Evolutionary conservation across 805 yeast species (phyloP).

Genomic region (Lachancea mirantina): DNA sequence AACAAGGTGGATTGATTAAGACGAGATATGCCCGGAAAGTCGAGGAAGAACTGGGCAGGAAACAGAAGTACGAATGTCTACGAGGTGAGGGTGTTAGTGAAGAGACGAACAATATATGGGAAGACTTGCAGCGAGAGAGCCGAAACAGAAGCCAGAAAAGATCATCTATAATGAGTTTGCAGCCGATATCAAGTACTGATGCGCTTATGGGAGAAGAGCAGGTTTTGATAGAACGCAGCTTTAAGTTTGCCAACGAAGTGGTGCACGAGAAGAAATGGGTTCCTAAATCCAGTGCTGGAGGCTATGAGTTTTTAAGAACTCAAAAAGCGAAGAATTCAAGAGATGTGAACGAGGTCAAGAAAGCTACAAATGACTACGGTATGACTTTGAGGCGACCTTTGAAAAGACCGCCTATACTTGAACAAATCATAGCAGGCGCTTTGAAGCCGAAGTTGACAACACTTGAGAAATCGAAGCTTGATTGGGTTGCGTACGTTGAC

Average conservation of each 20-base stretch:
- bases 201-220: slow-evolving; percentile 34
- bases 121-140: slow-evolving; percentile 38
- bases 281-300: slow-evolving; percentile 74
- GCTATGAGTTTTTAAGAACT: slow-evolving; percentile 66
- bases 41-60: slow-evolving; percentile 32
- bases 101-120: slow-evolving; percentile 50
- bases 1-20: slow-evolving; percentile 56
- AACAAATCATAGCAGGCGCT: slow-evolving; percentile 62
- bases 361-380: slow-evolving; percentile 18
- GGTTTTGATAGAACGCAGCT: slow-evolving; percentile 67
- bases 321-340: slow-evolving; percentile 32
- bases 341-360: slow-evolving; percentile 13
- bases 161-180: slow-evolving; percentile 20
- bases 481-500: slow-evolving; percentile 94
- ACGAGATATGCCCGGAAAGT: slow-evolving; percentile 57
- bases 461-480: slow-evolving; percentile 83
- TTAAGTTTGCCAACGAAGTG: slow-evolving; percentile 84
- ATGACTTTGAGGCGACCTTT: slow-evolving; percentile 46
- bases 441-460: slow-evolving; percentile 80
- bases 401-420: slow-evolving; percentile 69
- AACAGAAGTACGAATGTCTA: slow-evolving; percentile 27
- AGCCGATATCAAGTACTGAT: slow-evolving; percentile 9
- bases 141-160: slow-evolving; percentile 21
- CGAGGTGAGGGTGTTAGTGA: slow-evolving; percentile 27
- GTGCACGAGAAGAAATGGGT: slow-evolving; percentile 75